These are phyloP conservation scores for Chalciporus piperatus DNA, from an alignment of 768 basidiomycete genomes.

Conservation along the genomic window DNA sequence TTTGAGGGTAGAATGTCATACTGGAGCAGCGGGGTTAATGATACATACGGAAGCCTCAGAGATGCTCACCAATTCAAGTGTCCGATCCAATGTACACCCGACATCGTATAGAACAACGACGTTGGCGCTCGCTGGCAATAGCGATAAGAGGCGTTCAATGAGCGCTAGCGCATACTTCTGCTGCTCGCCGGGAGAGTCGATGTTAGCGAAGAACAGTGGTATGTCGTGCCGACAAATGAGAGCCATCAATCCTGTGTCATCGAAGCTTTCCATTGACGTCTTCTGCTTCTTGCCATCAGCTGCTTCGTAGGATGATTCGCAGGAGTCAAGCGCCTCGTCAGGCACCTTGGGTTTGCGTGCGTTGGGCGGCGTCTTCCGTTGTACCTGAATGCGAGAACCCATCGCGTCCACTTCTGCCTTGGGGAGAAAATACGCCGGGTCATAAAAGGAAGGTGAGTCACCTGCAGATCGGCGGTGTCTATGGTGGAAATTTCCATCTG, in stretches of 20 bases:
- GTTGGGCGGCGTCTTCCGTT: conserved; percentile 17
- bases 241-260: conserved; percentile 37
- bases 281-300: conserved; percentile 33
- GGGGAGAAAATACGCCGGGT: conserved; percentile 31
- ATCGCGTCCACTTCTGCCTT: conserved; percentile 33
- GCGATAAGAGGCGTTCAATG: conserved; percentile 26
- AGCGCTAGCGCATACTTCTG: conserved; percentile 14
- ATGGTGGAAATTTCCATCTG: conserved; percentile 42
- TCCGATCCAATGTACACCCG: conserved; percentile 33
- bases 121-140: conserved; percentile 32
- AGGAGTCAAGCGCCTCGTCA: conserved; percentile 34
- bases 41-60: conserved; percentile 37
- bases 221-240: conserved; percentile 41
- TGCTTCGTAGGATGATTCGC: conserved; percentile 32
- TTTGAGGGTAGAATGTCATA: too few species aligned
- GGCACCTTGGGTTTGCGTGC: conserved; percentile 20
- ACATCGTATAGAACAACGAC: conserved; percentile 33
- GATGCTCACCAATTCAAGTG: conserved; percentile 24
- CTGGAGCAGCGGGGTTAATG: conserved; percentile 26
- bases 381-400: conserved; percentile 24
- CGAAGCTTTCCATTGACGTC: conserved; percentile 21
- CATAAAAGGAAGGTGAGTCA: conserved; percentile 32
- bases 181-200: too few species aligned
- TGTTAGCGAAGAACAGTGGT: conserved; percentile 20
- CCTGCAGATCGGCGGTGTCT: conserved; percentile 30